A percentile compares a stretch with the other conserved stretches of the same genome.
Conservation (phyloP, 169 alveolate genomes). For the Babesia ovis region DNA sequence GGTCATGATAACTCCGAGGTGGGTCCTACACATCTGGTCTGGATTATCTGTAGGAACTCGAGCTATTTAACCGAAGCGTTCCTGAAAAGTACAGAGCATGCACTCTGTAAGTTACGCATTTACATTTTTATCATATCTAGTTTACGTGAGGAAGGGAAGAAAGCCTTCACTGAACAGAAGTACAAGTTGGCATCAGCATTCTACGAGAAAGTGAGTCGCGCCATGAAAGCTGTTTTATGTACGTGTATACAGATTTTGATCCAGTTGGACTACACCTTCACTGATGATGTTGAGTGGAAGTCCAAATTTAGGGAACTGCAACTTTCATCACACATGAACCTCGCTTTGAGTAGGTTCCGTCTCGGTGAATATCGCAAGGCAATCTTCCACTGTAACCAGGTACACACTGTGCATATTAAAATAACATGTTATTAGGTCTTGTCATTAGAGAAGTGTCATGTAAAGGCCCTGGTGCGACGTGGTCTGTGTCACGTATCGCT, state of each 20-base stretch:
- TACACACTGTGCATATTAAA: conserved; percentile 3
- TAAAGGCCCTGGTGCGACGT: conserved; percentile 58
- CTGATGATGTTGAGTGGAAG: conserved; percentile 52
- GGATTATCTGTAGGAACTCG: conserved; percentile 21
- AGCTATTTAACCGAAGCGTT: conserved; percentile 19
- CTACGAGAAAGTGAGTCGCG: background rate
- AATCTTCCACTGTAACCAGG: conserved; percentile 53
- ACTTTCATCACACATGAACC: conserved; percentile 35
- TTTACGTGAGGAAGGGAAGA: conserved; percentile 58
- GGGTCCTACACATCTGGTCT: background rate
- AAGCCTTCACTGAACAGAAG: conserved; percentile 19
- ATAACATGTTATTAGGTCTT: conserved; percentile 16
- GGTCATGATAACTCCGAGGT: conserved; percentile 27
- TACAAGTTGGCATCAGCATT: conserved; percentile 38
- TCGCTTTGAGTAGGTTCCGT: conserved; percentile 48
- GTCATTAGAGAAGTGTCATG: conserved; percentile 11
- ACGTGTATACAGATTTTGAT: conserved; percentile 29
- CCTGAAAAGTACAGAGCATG: conserved; percentile 32
- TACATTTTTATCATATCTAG: background rate
- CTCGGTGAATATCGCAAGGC: conserved; percentile 31
- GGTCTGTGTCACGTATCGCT: conserved; percentile 42
- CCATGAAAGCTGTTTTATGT: too few relatives aligned
- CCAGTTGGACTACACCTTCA: conserved; percentile 69
- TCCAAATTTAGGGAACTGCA: conserved; percentile 50
- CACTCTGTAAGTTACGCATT: conserved; percentile 2